phyloP scores from a whole-genome alignment of 176 grass and related monocot species.

The Aegilops sharonensis region DNA sequence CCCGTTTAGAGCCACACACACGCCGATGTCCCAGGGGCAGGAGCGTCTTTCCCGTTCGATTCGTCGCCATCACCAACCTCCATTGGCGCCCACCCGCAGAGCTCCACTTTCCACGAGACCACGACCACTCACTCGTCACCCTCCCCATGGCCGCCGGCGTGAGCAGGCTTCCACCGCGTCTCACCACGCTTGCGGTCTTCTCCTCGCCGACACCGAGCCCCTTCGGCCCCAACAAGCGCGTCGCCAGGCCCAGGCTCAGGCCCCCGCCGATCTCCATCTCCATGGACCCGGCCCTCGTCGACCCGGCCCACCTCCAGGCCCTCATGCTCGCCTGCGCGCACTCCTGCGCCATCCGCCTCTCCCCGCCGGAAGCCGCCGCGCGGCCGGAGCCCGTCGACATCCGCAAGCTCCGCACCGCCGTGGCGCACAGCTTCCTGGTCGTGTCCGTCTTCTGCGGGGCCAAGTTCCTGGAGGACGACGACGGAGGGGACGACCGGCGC shows the following conservation, averaged over 20 bases:
- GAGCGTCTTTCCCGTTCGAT: neutral
- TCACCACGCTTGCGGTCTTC: slow-evolving; percentile 44
- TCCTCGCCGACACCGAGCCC: slow-evolving; percentile 29
- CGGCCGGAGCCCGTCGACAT: slow-evolving; percentile 41
- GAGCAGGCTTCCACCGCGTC: slow-evolving; percentile 9
- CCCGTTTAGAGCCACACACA: neutral
- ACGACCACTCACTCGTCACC: neutral
- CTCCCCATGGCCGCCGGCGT: slow-evolving; percentile 24
- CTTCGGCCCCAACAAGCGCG: neutral
- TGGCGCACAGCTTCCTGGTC: slow-evolving; percentile 68
- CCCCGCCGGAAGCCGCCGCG: slow-evolving; percentile 1
- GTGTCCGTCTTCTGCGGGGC: slow-evolving; percentile 70
- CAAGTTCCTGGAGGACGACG: slow-evolving; percentile 36
- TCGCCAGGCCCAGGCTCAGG: slow-evolving; percentile 9
- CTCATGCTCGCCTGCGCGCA: slow-evolving; percentile 63
- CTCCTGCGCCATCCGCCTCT: slow-evolving; percentile 64
- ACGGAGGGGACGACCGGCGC: neutral
- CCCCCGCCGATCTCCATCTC: slow-evolving; percentile 72
- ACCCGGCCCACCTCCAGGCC: slow-evolving; percentile 62
- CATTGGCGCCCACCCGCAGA: neutral
- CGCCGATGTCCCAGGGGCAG: neutral
- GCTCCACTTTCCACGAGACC: neutral
- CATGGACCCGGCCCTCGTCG: slow-evolving; percentile 53
- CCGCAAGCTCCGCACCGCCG: slow-evolving; percentile 61
- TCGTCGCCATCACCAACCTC: slow-evolving; percentile 6